Evolutionary conservation across 345 rosid species (phyloP), one percentile per base, ranked within the genome.

Genomic region (Pelargonium nanum): DNA sequence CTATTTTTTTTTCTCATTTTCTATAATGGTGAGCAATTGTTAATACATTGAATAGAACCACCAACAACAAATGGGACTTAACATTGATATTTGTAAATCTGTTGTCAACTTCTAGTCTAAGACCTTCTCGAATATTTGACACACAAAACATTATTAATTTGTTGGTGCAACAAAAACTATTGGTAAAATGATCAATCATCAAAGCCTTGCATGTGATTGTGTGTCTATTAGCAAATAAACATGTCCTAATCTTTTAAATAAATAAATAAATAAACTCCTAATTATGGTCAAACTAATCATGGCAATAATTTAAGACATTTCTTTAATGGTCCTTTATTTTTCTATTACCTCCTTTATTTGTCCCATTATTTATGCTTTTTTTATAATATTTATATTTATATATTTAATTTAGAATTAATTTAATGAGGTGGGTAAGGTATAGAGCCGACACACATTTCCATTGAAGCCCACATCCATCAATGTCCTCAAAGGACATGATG

Each of bases 401-500:
- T 24, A 20, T 9, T 5, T 54, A 17, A 21, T 20, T 22, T 54
- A 4, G 22, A 17, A 54, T 20, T 54, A 54, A 5, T 61, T 8
- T n/a, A 59, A 15, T 15, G 13, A 56, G 70, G 74, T 67, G 75
- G 72, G 78, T 24, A 62, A 67, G 80, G 75, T 69, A 64, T 54
- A 55, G 13, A 79, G 73, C 73, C 78, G 77, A 71, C 81, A 74
- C 25, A 60, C 23, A 32, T 65, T 64, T 60, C 66, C 70, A 26
- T 66, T 55, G 57, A 26, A 63, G 67, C 45, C 65, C 51, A 28
- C 75, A 22, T 57, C n/a, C 61, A 58, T 61, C 44, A 26, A 64
- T 22, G 34, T 34, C 63, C 24, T 32, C 21, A 24, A 60, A 66
- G 44, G 32, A 56, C 34, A 32, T 28, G 19, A 19, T 26, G 62